Conservation (phyloP, 1,284 basidiomycete species). For the Anthracocystis walkeri region DNA sequence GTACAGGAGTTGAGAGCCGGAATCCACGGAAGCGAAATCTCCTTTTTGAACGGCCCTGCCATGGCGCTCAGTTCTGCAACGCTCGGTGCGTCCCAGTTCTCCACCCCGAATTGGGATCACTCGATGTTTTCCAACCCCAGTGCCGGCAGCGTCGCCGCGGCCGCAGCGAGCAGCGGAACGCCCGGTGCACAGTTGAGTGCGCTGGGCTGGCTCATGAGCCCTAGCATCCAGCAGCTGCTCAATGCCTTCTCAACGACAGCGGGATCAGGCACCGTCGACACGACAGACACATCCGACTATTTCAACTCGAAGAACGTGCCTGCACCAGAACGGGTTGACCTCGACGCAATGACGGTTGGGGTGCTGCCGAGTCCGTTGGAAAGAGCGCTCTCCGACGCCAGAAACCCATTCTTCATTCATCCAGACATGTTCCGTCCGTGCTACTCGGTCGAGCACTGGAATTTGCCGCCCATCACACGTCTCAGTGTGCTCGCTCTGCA, state of each 20-base stretch:
- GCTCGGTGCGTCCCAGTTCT: slow-evolving; percentile 33
- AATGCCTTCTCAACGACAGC: slow-evolving; percentile 38
- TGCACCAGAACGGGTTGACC: slow-evolving; percentile 3
- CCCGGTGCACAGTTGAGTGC: slow-evolving; percentile 38
- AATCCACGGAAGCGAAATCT: slow-evolving; percentile 55
- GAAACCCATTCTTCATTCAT: slow-evolving; percentile 61
- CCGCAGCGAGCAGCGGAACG: slow-evolving; percentile 30
- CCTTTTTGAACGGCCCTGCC: slow-evolving; percentile 43
- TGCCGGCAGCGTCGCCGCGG: slow-evolving; percentile 25
- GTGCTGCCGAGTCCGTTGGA: slow-evolving; percentile 39
- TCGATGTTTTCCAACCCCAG: slow-evolving; percentile 42
- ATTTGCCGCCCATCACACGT: slow-evolving; percentile 54
- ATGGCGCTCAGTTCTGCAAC: slow-evolving; percentile 37
- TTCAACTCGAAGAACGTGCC: slow-evolving; percentile 43
- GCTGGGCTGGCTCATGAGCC: slow-evolving; percentile 60
- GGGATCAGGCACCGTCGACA: slow-evolving; percentile 37
- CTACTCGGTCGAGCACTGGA: slow-evolving; percentile 61
- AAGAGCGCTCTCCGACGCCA: slow-evolving; percentile 50
- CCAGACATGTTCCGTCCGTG: slow-evolving; percentile 56
- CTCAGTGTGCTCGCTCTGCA: slow-evolving; percentile 60
- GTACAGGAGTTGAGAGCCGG: slow-evolving; percentile 60
- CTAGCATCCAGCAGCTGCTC: slow-evolving; percentile 59
- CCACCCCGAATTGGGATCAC: slow-evolving; percentile 44
- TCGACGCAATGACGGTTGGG: slow-evolving; percentile 21
- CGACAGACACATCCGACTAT: slow-evolving; percentile 41